Base-by-base conservation (phyloP, 139 green algal genomes). In the Nannochloris sp. region DNA sequence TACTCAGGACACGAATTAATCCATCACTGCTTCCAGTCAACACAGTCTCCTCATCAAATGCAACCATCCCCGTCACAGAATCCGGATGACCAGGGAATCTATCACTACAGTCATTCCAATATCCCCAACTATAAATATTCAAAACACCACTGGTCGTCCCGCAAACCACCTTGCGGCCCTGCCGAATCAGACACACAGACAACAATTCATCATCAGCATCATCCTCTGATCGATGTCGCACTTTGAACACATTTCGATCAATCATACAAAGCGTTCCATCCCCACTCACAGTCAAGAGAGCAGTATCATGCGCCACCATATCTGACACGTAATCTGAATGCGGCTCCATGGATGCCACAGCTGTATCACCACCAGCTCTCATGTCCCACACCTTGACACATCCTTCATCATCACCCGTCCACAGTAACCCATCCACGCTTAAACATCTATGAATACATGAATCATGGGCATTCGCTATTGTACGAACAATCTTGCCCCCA, bases 131-230 rank as follows among this genome's bases (percentile, higher is more conserved):
- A 78, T 84, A 97, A 33, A 97, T 74, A 33, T 74, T 68, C 6
- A 92, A 61, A 20, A 85, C 74, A 37, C 85, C 62, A 11, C 36
- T 72, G 57, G 79, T 74, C 30, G 72, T 65, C 46, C 79, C 79
- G 37, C 61, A 69, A 37, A 81, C 68, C 28, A 86, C 70, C 83
- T 95, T 91, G 6, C 60, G 72, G n/a, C 86, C 81, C 16, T 64
- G 58, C 69, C 91, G 92, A 10, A 89, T 9, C 2, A 88, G 58
- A 9, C 55, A 76, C 28, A 89, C 77, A 14, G 76, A 90, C 63
- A 96, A 72, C 61, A 97, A 68, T 81, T 97, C 91, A 59, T 97
- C 91, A 36, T 97, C 91, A 1, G 74, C 80, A 58, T 94, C 85
- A 28, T 79, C 74, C 70, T 96, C 90, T n/a, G 81, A 85, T 60